A percentile compares a stretch with the other conserved stretches of the same genome.
Evolutionary conservation across 148 eudicot genomes (phyloP).

Genomic region (Chenopodium quinoa): DNA sequence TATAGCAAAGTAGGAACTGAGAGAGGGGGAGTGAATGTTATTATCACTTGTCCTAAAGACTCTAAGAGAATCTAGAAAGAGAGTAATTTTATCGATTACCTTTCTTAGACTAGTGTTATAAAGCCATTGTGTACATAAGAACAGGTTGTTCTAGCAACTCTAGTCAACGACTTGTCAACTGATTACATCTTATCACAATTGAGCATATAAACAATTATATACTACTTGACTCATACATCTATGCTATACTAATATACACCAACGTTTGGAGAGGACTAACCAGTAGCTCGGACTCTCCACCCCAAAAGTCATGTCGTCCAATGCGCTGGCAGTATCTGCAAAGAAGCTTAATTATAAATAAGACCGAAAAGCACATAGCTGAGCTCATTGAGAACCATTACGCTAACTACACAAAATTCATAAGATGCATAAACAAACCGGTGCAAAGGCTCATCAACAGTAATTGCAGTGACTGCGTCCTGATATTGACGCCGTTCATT

Average conservation of each 20-base stretch:
- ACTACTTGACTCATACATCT: not conserved
- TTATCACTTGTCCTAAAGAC: no score
- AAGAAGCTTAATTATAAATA: constrained; percentile 2
- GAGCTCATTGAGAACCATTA: not conserved
- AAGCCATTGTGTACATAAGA: not conserved
- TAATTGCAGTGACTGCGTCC: constrained; percentile 87
- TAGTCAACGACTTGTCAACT: not conserved
- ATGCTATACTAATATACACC: not conserved
- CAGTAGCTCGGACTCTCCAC: constrained; percentile 96
- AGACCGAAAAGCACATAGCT: not conserved
- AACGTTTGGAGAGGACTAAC: constrained; percentile 41
- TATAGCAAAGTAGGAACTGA: no score
- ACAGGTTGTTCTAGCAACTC: not conserved
- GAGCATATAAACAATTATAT: not conserved
- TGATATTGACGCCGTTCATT: constrained; percentile 52
- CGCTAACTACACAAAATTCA: not conserved
- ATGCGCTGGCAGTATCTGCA: constrained; percentile 90
- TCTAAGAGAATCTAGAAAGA: not conserved
- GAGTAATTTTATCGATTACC: not conserved
- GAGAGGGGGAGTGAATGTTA: no score
- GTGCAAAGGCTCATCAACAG: constrained; percentile 81
- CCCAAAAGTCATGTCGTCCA: constrained; percentile 88
- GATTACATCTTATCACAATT: not conserved
- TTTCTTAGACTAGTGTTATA: not conserved
- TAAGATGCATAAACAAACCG: constrained; percentile 44